Evolutionary conservation across 2,329 filamentous ascomycete species (phyloP).

Genomic region (Trichoderma polysporum): DNA sequence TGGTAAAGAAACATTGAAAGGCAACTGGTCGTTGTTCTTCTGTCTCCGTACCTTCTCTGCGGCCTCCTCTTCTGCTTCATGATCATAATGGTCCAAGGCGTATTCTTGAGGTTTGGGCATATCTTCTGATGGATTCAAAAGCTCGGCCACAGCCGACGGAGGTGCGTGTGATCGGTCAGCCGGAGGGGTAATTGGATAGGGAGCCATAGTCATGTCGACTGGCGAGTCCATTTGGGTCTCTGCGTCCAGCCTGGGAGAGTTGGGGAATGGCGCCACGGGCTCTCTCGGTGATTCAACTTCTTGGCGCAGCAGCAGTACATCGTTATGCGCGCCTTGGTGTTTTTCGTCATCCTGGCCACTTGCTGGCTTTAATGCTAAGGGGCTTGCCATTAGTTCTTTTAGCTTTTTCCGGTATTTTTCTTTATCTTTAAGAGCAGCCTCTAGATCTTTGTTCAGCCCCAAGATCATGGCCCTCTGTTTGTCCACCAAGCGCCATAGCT

Average conservation of each 20-base stretch:
- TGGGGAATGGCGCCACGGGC: conserved; percentile 32
- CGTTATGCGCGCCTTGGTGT: conserved; percentile 8
- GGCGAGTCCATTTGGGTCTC: conserved; percentile 56
- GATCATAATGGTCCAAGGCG: conserved; percentile 56
- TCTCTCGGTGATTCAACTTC: conserved; percentile 26
- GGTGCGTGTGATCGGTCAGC: conserved; percentile 47
- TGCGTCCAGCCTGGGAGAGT: conserved; percentile 51
- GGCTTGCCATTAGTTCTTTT: conserved; percentile 65
- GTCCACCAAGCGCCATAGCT: conserved; percentile 93
- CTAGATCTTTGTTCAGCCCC: conserved; percentile 90
- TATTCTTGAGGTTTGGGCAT: conserved; percentile 64
- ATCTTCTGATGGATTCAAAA: conserved; percentile 54
- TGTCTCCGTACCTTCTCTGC: conserved; percentile 48
- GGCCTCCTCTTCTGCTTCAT: conserved; percentile 52
- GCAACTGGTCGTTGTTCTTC: conserved; percentile 43
- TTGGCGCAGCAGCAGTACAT: conserved; percentile 26
- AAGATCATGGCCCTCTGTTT: conserved; percentile 94
- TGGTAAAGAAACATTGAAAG: conserved; percentile 52
- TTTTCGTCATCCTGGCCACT: conserved; percentile 24
- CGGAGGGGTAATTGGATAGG: conserved; percentile 65
- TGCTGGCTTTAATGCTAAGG: conserved; percentile 34
- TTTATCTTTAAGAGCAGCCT: conserved; percentile 88
- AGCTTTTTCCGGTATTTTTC: conserved; percentile 89
- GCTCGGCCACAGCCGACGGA: conserved; percentile 47
- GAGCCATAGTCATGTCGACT: conserved; percentile 58